Percentiles rank a stretch among this genome's conserved stretches.
Conservation (phyloP, 768 basidiomycete genomes). For the Albatrellus ellisii region DNA sequence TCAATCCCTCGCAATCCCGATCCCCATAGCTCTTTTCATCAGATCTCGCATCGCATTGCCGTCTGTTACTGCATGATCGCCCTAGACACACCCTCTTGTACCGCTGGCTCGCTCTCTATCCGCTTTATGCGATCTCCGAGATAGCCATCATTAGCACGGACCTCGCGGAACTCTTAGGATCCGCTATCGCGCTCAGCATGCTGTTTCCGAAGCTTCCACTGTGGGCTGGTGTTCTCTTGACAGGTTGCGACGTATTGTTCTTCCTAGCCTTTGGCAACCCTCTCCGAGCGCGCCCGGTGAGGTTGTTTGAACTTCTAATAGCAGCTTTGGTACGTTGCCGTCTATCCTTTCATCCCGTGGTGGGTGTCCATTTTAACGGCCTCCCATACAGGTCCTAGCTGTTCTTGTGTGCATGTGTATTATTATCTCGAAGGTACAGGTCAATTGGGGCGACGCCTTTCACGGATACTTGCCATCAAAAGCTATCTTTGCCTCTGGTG, state of each 20-base stretch:
- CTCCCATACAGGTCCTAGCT: slow-evolving; percentile 6
- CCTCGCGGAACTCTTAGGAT: slow-evolving; percentile 47
- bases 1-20: neutral
- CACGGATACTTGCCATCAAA: slow-evolving; percentile 11
- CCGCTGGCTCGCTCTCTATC: slow-evolving; percentile 31
- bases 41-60: slow-evolving; percentile 37
- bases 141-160: slow-evolving; percentile 44
- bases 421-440: slow-evolving; percentile 11
- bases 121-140: slow-evolving; percentile 32
- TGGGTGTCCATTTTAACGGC: neutral
- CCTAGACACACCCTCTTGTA: slow-evolving; percentile 25
- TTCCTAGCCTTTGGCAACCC: slow-evolving; percentile 65
- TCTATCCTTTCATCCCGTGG: no score
- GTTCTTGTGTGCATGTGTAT: slow-evolving; percentile 14
- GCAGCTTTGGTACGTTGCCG: slow-evolving; percentile 7
- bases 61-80: slow-evolving; percentile 32
- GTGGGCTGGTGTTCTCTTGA: slow-evolving; percentile 35
- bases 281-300: slow-evolving; percentile 39
- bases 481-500: slow-evolving; percentile 6
- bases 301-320: slow-evolving; percentile 56
- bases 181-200: slow-evolving; percentile 44
- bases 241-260: slow-evolving; percentile 34
- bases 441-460: slow-evolving; percentile 9
- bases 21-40: neutral
- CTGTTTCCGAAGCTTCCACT: slow-evolving; percentile 36